A percentile compares a stretch with the other conserved stretches of the same genome.
These are phyloP conservation scores for Malus sylvestris DNA, from an alignment of 306 rosid species.

Conservation along the genomic window DNA sequence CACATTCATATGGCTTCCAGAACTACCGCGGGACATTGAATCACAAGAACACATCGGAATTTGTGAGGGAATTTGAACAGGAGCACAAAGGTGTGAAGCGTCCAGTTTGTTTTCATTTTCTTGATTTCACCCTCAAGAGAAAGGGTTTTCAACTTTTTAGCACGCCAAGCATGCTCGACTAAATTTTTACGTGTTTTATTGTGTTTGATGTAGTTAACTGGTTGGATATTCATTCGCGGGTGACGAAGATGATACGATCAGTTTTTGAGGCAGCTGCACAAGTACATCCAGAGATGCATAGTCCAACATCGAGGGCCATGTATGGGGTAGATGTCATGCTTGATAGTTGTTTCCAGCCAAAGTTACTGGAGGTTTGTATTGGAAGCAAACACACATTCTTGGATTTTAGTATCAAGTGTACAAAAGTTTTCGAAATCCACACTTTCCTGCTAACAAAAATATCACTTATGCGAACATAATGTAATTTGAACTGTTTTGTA, in stretches of 20 bases:
- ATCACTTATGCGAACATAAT: background rate
- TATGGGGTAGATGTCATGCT: slow-evolving; percentile 95
- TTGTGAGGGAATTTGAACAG: slow-evolving; percentile 84
- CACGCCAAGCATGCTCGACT: background rate
- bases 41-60: slow-evolving; percentile 56
- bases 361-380: slow-evolving; percentile 74
- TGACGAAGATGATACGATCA: slow-evolving; percentile 59
- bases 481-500: slow-evolving; percentile 12
- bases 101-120: slow-evolving; percentile 1
- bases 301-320: slow-evolving; percentile 72
- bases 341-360: slow-evolving; percentile 65
- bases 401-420: background rate
- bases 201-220: slow-evolving; percentile 58
- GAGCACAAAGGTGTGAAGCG: slow-evolving; percentile 68
- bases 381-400: background rate
- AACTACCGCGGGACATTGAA: slow-evolving; percentile 77
- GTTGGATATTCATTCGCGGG: slow-evolving; percentile 66
- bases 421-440: background rate
- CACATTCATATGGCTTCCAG: slow-evolving; percentile 34
- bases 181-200: background rate
- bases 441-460: background rate
- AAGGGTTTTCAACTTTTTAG: background rate
- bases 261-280: slow-evolving; percentile 80
- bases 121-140: background rate
- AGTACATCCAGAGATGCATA: slow-evolving; percentile 86